Evolutionary conservation across 441 rosid genomes (phyloP).

Genomic region (Pelargonium cotyledonis): DNA sequence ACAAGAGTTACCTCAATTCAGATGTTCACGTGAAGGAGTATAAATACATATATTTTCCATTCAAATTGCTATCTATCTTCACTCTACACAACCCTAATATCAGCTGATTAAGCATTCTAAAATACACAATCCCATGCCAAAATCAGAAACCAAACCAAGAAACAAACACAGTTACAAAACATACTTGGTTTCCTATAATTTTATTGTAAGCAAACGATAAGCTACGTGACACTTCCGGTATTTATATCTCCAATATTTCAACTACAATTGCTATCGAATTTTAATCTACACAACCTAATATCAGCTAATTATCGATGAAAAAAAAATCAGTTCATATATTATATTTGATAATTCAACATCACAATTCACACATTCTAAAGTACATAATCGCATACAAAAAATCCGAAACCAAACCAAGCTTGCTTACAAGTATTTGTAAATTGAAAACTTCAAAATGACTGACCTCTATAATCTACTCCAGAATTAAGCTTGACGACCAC

Average conservation of each 20-base stretch:
- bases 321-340: not conserved
- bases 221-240: too few relatives aligned
- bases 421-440: not conserved
- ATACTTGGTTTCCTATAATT: too few relatives aligned
- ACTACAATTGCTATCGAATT: not conserved
- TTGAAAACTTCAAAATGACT: constrained; percentile 7
- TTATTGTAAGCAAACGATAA: too few relatives aligned
- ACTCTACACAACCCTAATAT: not conserved
- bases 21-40: too few relatives aligned
- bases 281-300: not conserved
- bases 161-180: not conserved
- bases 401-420: not conserved
- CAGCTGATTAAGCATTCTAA: not conserved
- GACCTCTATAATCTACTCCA: constrained; percentile 94
- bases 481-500: constrained; percentile 92
- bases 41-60: not conserved
- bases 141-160: not conserved
- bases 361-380: not conserved
- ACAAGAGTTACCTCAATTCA: too few relatives aligned
- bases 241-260: too few relatives aligned
- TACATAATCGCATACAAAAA: not conserved
- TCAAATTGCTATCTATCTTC: not conserved
- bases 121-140: not conserved
- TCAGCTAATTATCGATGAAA: too few relatives aligned
- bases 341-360: not conserved